Base-by-base conservation (phyloP, 1,139 yeast genomes). In the Protomyces inundatus region DNA sequence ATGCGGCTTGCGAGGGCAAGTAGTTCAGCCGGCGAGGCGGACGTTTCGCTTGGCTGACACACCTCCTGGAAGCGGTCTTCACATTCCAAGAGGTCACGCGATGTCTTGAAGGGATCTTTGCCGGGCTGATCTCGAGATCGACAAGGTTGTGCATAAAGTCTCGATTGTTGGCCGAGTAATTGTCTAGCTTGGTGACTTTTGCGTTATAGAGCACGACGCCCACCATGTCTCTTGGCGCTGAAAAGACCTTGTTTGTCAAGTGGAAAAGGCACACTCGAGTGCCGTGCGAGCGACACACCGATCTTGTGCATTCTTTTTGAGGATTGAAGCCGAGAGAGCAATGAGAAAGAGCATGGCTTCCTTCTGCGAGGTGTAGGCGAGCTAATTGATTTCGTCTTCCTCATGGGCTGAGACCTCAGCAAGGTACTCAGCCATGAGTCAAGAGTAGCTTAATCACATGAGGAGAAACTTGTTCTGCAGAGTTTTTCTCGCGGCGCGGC, bases 341-440 rank as follows among this genome's bases (percentile, higher is more conserved):
- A 77, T 71, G 36, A 72, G 71, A 66, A 73, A 76, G 32, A 77
- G 67, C 39, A 75, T 66, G 6, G 79, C 76, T 64, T 75, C 77
- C 56, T 71, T 71, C 54, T 67, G 68, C 36, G 72, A 72, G 35
- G 66, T 61, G 66, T 66, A 70, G 64, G 72, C 73, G 69, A 68
- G 54, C 53, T 58, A 61, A 81, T 10, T 23, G 30, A 34, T 23
- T 54, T 40, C 23, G 30, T 52, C 53, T 12, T 40, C 56, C 5
- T 45, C 48, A 2, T 23, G 23, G 23, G 23, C 23, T 23, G 23
- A 23, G 23, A 23, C 23, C 23, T 23, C 23, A 23, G 23, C 23
- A 2, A 23, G 23, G 23, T 23, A 2, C 23, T 23, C 23, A 1
- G 23, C 23, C 23, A 23, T 23, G 23, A 23, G 23, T 23, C 23